Base-by-base conservation (phyloP, 163 green algal genomes). In the Chlorella variabilis region DNA sequence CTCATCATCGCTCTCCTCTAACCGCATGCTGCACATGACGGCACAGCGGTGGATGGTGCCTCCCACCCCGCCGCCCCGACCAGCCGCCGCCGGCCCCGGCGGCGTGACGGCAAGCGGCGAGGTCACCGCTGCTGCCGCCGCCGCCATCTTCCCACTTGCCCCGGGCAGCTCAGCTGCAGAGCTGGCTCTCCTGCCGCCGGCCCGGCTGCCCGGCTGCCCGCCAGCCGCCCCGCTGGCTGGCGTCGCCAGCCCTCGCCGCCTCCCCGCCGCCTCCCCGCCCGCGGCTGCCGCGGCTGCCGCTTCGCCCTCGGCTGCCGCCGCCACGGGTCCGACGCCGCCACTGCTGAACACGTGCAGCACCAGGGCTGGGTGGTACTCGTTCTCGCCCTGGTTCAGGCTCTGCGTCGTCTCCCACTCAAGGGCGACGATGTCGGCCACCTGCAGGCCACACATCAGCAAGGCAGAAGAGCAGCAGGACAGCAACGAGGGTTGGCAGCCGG, bases 311-410 rank as follows among this genome's bases (percentile, higher is more conserved):
- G 2, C 62, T n/a, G 39, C 27, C 59, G 39, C 25, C 6, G 23
- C 54, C 23, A 29, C 54, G 23, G 23, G 18, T 9, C 54, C 59
- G n/a, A 5, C 29, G 42, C 42, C 29, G 54, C 71, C 20, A 36
- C 49, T 69, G 25, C 56, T 23, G 34, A 65, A 38, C 23, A 79
- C 54, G 54, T 79, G 71, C 54, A 79, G 51, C 27, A 79, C 71
- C 51, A 79, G 38, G 17, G 71, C 71, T 6, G 71, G 71, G 7
- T 27, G 51, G 71, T 79, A 79, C 54, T 79, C 71, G 27, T 79
- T 79, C 7, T 79, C 71, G 2, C 51, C 71, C 38, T 79, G 71
- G 5, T 51, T 18, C 51, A 79, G 71, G 54, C 71, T 69, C 54
- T 79, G 71, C 2, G 54, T 68, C 2, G 71, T 79, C 51, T 68